Base-by-base conservation (phyloP, 805 yeast genomes). In the Pachysolen tannophilus region DNA sequence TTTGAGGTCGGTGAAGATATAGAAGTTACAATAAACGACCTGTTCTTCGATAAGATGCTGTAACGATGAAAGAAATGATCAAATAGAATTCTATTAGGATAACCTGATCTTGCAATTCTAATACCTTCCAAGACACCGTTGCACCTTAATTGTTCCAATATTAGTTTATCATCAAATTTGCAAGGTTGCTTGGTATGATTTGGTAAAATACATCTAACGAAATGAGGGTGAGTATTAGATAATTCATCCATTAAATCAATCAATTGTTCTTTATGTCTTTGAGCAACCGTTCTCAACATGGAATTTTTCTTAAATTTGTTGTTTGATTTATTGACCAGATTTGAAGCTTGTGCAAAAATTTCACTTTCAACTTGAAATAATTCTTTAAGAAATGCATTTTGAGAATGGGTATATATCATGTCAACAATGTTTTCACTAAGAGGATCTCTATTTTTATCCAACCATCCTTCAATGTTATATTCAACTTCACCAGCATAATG, bases 61-160 rank as follows among this genome's bases (percentile, higher is more conserved):
- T 92, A 92, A 35, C 95, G 69, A 26, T 64, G 67, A 34, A 71
- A 74, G 59, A 92, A 92, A 32, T 85, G 90, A 30, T 78, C 73
- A 56, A 88, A 90, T 20, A 78, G 74, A 52, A 90, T 75, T 44
- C 96, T 73, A 56, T 92, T 92, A 5, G 99, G 99, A 56, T 82
- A 92, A 2, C 99, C 99, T 7, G 95, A 86, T 44, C 99, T 72
- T 0, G 97, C 95, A 40, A 92, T 92, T 56, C 98, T 72, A 20
- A 92, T 92, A 42, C 99, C 99, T 65, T 92, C 99, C 34, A 92
- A 61, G 11, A 92, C 99, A 71, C 99, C 99, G 52, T 92, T 92
- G 52, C 97, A 92, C 43, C 96, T 69, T 42, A 92, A 65, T 59
- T 92, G 99, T 34, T 83, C 90, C 30, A 92, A 62, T 6, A 92